Conservation (phyloP, 2,329 filamentous ascomycete genomes). For the Colletotrichum musicola region DNA sequence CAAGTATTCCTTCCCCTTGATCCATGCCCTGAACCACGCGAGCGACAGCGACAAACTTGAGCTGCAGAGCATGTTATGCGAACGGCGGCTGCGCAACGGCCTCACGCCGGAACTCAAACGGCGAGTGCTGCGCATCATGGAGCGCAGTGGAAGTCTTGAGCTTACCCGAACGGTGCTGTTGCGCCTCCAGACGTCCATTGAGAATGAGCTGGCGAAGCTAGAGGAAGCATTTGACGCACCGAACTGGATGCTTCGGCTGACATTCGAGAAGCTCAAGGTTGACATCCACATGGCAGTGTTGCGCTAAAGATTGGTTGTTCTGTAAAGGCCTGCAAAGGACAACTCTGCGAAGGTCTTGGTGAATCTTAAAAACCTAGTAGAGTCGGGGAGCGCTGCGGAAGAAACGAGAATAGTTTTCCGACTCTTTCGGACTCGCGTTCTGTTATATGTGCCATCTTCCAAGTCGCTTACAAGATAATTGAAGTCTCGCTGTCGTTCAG, state of each 20-base stretch:
- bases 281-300: not conserved
- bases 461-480: too few species aligned
- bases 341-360: too few species aligned
- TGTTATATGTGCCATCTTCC: too few species aligned
- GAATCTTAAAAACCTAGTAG: too few species aligned
- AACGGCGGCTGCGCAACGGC: not conserved
- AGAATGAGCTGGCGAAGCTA: not conserved
- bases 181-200: not conserved
- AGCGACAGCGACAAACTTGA: not conserved
- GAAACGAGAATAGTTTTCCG: too few species aligned
- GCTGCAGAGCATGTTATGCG: not conserved
- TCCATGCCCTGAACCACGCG: not conserved
- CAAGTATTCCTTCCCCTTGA: not conserved
- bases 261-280: conserved; percentile 1
- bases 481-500: too few species aligned
- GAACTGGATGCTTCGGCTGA: not conserved
- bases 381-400: too few species aligned
- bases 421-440: too few species aligned
- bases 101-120: not conserved
- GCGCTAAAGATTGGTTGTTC: too few species aligned
- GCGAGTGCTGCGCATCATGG: not conserved
- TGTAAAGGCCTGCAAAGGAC: too few species aligned
- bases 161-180: not conserved
- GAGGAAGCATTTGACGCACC: not conserved
- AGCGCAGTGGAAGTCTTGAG: not conserved